A percentile compares a stretch with the other conserved stretches of the same genome.
Conservation (phyloP, 495 filamentous ascomycete species). For the Penicillium roqueforti region DNA sequence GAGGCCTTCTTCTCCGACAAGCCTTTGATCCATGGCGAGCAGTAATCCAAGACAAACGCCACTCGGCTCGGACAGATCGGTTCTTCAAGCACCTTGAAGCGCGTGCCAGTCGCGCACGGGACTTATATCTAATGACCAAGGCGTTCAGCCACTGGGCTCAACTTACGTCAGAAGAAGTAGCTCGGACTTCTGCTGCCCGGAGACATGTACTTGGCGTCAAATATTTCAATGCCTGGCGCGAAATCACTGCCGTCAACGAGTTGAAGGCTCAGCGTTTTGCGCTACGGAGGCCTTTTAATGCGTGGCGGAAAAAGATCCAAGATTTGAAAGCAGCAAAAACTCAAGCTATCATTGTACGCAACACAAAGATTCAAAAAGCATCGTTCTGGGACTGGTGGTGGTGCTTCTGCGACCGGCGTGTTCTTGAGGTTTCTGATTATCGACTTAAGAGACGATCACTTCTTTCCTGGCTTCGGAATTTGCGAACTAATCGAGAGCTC, state of each 20-base stretch:
- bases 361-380: slow-evolving; percentile 40
- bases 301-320: slow-evolving; percentile 49
- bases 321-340: slow-evolving; percentile 30
- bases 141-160: slow-evolving; percentile 73
- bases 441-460: slow-evolving; percentile 46
- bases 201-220: slow-evolving; percentile 64
- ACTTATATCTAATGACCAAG: slow-evolving; percentile 64
- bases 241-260: slow-evolving; percentile 66
- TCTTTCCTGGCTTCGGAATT: slow-evolving; percentile 42
- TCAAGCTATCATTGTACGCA: slow-evolving; percentile 41
- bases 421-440: slow-evolving; percentile 49
- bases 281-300: slow-evolving; percentile 51
- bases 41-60: slow-evolving; percentile 45
- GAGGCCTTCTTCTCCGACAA: slow-evolving; percentile 48
- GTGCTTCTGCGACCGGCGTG: slow-evolving; percentile 49
- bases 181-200: slow-evolving; percentile 56
- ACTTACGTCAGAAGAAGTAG: slow-evolving; percentile 54
- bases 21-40: slow-evolving; percentile 56
- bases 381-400: slow-evolving; percentile 56
- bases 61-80: slow-evolving; percentile 49
- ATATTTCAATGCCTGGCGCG: slow-evolving; percentile 74
- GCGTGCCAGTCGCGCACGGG: slow-evolving; percentile 57
- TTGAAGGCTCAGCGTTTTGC: slow-evolving; percentile 61
- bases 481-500: slow-evolving; percentile 42
- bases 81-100: slow-evolving; percentile 60